Percentiles rank a stretch among this genome's conserved stretches.
Evolutionary conservation across 2,329 filamentous ascomycete genomes (phyloP).

Genomic region (Paracoccidioides lutzii): DNA sequence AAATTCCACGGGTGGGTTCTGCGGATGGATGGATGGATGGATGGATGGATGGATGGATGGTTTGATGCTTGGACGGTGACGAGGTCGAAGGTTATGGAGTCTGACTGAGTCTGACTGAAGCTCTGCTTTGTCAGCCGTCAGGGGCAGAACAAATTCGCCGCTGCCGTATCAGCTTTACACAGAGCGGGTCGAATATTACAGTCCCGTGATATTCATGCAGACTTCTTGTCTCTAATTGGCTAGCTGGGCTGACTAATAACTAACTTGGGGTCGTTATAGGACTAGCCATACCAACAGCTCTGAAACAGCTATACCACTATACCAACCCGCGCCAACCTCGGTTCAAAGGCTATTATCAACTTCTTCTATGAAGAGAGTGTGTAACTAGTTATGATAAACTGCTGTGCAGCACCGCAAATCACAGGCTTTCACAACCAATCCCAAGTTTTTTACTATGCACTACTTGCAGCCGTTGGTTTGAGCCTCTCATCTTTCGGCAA

Average conservation of each 20-base stretch:
- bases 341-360: too few relatives aligned
- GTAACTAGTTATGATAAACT: neutral
- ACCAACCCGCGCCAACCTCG: too few relatives aligned
- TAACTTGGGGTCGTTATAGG: too few relatives aligned
- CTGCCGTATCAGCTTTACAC: neutral
- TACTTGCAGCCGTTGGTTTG: neutral
- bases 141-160: neutral
- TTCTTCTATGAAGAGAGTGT: too few relatives aligned
- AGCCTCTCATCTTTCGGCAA: neutral
- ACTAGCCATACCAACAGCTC: neutral
- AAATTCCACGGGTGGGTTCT: neutral
- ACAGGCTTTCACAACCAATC: neutral
- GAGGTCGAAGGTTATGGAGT: neutral
- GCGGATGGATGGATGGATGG: neutral
- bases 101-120: neutral
- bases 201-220: neutral
- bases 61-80: neutral
- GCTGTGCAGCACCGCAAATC: neutral
- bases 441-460: neutral
- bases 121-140: neutral
- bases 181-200: neutral
- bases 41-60: neutral
- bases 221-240: neutral
- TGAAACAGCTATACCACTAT: neutral
- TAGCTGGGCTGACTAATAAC: neutral